Percentiles rank a stretch among this genome's conserved stretches.
phyloP scores from a whole-genome alignment of 495 filamentous ascomycete species.

The Xanthoparmelia taractica region DNA sequence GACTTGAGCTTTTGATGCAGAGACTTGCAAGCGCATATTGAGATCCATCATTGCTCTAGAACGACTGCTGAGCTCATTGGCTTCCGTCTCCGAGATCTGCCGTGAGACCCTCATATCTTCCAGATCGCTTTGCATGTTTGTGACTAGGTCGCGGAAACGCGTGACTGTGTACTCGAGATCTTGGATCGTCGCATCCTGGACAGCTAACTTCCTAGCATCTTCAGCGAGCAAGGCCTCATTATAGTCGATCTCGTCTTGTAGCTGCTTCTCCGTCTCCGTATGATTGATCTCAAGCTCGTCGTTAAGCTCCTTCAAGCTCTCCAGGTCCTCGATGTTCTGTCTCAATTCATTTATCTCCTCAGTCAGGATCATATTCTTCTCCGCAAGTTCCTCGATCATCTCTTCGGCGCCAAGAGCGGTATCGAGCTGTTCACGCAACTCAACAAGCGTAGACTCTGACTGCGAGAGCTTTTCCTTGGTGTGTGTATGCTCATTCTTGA shows the following conservation, averaged over 20 bases:
- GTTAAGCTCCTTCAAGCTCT: conserved; percentile 79
- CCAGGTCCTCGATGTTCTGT: conserved; percentile 72
- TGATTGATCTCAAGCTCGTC: conserved; percentile 94
- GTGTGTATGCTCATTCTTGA: conserved; percentile 64
- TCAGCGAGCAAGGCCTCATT: conserved; percentile 71
- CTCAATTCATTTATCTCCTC: conserved; percentile 79
- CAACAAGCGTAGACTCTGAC: conserved; percentile 70
- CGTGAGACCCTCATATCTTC: conserved; percentile 87
- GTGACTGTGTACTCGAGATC: conserved; percentile 85
- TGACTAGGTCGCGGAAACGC: conserved; percentile 81
- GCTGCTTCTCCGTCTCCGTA: conserved; percentile 82
- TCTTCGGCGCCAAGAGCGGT: conserved; percentile 79
- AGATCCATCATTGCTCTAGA: conserved; percentile 93
- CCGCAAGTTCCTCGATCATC: conserved; percentile 86
- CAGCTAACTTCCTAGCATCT: conserved; percentile 51
- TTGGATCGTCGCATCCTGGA: conserved; percentile 68
- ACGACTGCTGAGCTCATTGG: conserved; percentile 73
- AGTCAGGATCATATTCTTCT: conserved; percentile 70
- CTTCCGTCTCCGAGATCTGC: conserved; percentile 85
- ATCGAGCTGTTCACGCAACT: conserved; percentile 85
- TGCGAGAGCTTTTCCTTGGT: conserved; percentile 64
- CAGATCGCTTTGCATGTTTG: conserved; percentile 75
- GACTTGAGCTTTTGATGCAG: conserved; percentile 80
- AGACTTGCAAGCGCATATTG: conserved; percentile 84
- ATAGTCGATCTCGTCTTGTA: conserved; percentile 87